Percentiles rank a stretch among this genome's conserved stretches.
These are phyloP conservation scores for Oxytropis ochrocephala DNA, from an alignment of 306 rosid genomes.

Conservation along the genomic window DNA sequence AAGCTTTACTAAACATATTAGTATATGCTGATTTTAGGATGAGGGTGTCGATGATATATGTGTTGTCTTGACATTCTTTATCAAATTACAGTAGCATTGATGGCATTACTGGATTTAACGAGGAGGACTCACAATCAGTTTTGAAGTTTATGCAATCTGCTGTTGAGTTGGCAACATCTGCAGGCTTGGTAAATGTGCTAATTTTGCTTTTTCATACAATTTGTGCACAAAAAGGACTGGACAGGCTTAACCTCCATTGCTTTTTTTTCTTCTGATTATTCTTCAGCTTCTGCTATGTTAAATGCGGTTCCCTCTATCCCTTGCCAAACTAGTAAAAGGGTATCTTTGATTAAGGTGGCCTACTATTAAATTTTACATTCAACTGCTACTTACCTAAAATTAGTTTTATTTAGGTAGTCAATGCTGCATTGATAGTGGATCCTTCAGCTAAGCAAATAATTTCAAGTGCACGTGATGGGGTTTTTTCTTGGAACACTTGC, in stretches of 20 bases:
- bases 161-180: conserved; percentile 59
- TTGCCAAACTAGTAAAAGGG: not conserved
- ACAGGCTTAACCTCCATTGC: not conserved
- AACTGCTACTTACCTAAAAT: conserved; percentile 5
- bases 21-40: not conserved
- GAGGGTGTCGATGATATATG: not conserved
- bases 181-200: conserved; percentile 43
- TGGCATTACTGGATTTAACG: conserved; percentile 78
- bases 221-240: conserved; percentile 4
- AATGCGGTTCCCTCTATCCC: not conserved
- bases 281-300: conserved; percentile 6
- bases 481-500: conserved; percentile 37
- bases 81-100: conserved; percentile 58
- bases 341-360: not conserved
- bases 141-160: conserved; percentile 61
- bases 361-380: not conserved
- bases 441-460: conserved; percentile 63
- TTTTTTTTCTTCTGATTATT: conserved; percentile 14
- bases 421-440: conserved; percentile 91
- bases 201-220: not conserved
- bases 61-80: conserved; percentile 22
- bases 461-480: conserved; percentile 63
- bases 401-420: conserved; percentile 49
- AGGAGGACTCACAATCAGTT: conserved; percentile 51
- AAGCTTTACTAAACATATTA: not conserved